These are phyloP conservation scores for Leccinum pellstonianum DNA, from an alignment of 768 basidiomycete genomes.

Conservation along the genomic window DNA sequence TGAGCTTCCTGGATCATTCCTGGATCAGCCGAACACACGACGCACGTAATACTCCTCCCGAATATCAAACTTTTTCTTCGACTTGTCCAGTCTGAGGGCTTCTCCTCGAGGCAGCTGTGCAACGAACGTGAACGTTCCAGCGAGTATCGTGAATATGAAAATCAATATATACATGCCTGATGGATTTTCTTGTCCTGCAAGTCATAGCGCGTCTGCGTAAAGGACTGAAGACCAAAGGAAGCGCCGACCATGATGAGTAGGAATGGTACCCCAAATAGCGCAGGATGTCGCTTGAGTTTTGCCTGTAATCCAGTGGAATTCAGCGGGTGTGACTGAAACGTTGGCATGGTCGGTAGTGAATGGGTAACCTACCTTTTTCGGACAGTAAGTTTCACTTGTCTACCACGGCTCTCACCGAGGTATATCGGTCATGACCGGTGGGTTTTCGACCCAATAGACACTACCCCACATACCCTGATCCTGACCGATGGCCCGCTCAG, in stretches of 20 bases:
- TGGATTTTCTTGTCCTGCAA: constrained; percentile 77
- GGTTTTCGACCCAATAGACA: background rate
- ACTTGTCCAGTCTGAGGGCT: constrained; percentile 67
- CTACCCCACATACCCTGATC: background rate
- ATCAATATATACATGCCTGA: constrained; percentile 43
- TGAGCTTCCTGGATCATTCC: background rate
- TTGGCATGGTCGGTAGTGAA: constrained; percentile 39
- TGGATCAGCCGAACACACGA: constrained; percentile 19
- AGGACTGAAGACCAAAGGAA: constrained; percentile 75
- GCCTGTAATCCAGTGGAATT: constrained; percentile 21
- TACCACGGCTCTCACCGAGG: constrained; percentile 14
- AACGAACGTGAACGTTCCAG: background rate
- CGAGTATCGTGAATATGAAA: background rate
- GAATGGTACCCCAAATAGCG: constrained; percentile 85
- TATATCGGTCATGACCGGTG: constrained; percentile 25
- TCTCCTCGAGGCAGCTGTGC: constrained; percentile 71
- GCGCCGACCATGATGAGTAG: constrained; percentile 80
- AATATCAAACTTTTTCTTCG: constrained; percentile 83
- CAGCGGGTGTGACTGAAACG: constrained; percentile 49
- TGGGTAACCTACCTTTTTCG: constrained; percentile 17
- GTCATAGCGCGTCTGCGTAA: constrained; percentile 93
- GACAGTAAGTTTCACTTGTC: background rate
- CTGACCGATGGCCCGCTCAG: constrained; percentile 27
- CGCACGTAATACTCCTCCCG: constrained; percentile 95
- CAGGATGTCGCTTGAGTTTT: constrained; percentile 59